phyloP scores from a whole-genome alignment of 768 basidiomycete genomes.

The Tylopilus cervinicoccineus region DNA sequence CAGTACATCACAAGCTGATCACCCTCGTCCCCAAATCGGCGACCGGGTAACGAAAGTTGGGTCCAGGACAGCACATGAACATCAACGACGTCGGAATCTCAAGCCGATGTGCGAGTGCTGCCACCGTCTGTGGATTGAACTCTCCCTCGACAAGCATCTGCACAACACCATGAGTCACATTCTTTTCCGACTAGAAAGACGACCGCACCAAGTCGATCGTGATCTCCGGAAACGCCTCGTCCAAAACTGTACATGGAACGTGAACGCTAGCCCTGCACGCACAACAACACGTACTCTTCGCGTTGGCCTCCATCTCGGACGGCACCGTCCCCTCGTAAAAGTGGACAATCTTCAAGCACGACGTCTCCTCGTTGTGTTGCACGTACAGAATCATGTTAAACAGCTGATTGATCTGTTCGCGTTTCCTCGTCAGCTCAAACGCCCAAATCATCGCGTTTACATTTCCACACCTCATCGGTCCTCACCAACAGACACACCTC shows the following conservation, averaged over 20 bases:
- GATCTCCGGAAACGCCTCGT: constrained; percentile 62
- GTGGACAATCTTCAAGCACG: constrained; percentile 64
- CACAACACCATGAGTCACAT: not conserved
- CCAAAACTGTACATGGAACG: constrained; percentile 37
- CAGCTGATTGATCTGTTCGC: constrained; percentile 55
- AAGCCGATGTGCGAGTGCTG: constrained; percentile 46
- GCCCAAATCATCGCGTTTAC: not conserved
- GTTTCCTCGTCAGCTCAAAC: not conserved
- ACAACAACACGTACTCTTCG: constrained; percentile 42
- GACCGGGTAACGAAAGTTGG: constrained; percentile 37
- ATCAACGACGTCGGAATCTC: constrained; percentile 51
- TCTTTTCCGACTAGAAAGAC: not conserved
- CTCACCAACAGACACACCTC: constrained; percentile 60
- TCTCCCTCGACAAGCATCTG: constrained; percentile 44
- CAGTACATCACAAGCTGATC: constrained; percentile 26
- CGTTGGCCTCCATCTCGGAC: constrained; percentile 70
- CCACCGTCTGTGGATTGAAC: constrained; percentile 45
- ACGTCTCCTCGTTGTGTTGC: constrained; percentile 63
- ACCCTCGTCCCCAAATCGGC: constrained; percentile 53
- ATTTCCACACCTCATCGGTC: constrained; percentile 56
- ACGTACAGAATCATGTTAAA: constrained; percentile 68
- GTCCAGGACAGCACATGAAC: constrained; percentile 61
- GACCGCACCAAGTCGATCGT: constrained; percentile 54
- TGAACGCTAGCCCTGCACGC: not conserved
- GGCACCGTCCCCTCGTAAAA: constrained; percentile 58